Conservation (phyloP, 78 protist species). For the Anaeramoeba flamelloides region DNA sequence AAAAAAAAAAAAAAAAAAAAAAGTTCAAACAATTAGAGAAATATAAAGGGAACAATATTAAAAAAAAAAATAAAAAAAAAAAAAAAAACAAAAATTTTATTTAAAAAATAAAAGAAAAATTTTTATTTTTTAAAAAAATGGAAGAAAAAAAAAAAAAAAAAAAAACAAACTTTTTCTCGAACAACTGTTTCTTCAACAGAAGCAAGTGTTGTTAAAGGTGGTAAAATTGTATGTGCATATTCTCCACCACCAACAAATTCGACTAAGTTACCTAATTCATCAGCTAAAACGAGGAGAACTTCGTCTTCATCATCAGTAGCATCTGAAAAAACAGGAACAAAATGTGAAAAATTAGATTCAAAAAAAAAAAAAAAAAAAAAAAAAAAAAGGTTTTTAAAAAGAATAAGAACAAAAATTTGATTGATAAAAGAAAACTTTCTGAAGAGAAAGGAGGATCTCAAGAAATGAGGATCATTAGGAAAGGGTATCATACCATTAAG, state of each 20-base stretch:
- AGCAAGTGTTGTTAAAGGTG: neutral
- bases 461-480: no score
- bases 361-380: neutral
- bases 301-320: slow-evolving; percentile 1
- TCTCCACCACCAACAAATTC: neutral
- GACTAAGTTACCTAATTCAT: neutral
- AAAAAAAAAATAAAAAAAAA: no score
- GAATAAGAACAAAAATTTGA: neutral
- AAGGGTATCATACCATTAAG: neutral
- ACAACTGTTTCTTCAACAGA: slow-evolving; percentile 1
- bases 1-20: no score
- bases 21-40: no score
- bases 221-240: neutral
- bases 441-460: neutral
- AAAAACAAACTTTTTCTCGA: neutral
- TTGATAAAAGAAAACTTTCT: neutral
- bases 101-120: no score
- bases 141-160: neutral
- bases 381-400: neutral
- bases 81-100: no score
- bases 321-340: neutral
- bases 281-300: neutral
- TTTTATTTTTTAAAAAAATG: no score
- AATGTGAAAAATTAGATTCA: neutral
- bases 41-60: no score